phyloP scores from a whole-genome alignment of 371 early-diverging fungal genomes.

The Batkoa obscura region DNA sequence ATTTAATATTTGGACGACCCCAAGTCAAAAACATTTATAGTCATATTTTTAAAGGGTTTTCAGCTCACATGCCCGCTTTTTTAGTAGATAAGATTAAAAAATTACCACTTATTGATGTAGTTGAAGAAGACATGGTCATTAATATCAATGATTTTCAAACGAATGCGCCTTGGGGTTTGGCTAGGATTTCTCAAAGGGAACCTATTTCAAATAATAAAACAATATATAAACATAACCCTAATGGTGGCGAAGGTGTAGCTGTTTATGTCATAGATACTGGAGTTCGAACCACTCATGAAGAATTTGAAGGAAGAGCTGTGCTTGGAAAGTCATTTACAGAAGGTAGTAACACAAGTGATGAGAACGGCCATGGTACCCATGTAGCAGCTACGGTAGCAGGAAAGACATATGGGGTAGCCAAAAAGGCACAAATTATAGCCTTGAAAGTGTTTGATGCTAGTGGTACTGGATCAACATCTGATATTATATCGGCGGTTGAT shows the following conservation, averaged over 20 bases:
- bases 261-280: conserved; percentile 44
- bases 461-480: conserved; percentile 8
- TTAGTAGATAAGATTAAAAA: too few relatives aligned
- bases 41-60: too few relatives aligned
- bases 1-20: too few relatives aligned
- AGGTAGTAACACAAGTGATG: conserved; percentile 19
- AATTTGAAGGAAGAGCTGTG: conserved; percentile 74
- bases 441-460: conserved; percentile 23
- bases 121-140: conserved; percentile 82
- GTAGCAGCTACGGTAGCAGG: conserved; percentile 58
- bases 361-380: conserved; percentile 39
- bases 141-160: conserved; percentile 43
- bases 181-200: conserved; percentile 65
- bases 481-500: conserved; percentile 15
- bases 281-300: conserved; percentile 59
- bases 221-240: conserved; percentile 23
- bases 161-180: conserved; percentile 86
- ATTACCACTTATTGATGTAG: too few relatives aligned
- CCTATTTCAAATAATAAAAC: conserved; percentile 25
- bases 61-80: too few relatives aligned
- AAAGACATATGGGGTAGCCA: conserved; percentile 47
- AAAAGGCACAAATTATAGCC: conserved; percentile 42
- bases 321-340: conserved; percentile 62
- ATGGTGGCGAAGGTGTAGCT: conserved; percentile 17
- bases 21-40: too few relatives aligned